phyloP scores from a whole-genome alignment of 441 rosid genomes.

The Pelargonium australe region DNA sequence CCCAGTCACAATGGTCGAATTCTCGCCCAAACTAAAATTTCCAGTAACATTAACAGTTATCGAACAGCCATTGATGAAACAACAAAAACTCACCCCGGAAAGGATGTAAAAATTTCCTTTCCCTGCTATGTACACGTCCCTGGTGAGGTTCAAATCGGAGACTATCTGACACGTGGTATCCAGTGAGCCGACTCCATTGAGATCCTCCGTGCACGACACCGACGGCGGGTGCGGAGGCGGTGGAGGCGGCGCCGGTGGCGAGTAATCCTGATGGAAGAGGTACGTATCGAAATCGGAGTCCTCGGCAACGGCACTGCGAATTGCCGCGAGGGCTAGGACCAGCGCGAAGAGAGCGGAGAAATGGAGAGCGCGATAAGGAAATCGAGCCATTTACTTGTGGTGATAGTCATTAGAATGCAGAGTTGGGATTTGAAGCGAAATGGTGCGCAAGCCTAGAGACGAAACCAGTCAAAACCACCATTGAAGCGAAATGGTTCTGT shows the following conservation, averaged over 20 bases:
- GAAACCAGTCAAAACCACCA: not conserved
- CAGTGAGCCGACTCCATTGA: conserved; percentile 50
- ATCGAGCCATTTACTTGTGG: not conserved
- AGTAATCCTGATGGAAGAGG: conserved; percentile 37
- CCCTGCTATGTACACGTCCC: conserved; percentile 50
- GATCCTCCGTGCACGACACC: conserved; percentile 47
- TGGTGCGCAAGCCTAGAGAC: not conserved
- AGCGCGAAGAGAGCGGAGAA: not conserved
- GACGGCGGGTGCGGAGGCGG: conserved; percentile 48
- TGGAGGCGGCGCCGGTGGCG: conserved; percentile 50
- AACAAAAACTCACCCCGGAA: conserved; percentile 38
- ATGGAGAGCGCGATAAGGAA: not conserved
- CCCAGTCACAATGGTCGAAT: conserved; percentile 37
- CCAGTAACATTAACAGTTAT: conserved; percentile 43
- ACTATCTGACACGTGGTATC: conserved; percentile 48
- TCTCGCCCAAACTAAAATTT: conserved; percentile 35
- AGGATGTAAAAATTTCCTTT: conserved; percentile 43
- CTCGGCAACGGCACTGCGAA: conserved; percentile 20
- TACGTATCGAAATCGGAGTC: conserved; percentile 25
- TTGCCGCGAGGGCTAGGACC: not conserved
- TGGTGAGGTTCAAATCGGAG: conserved; percentile 35
- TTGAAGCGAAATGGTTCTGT: not conserved
- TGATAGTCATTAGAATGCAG: conserved; percentile 2
- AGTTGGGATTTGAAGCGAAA: not conserved
- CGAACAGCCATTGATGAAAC: conserved; percentile 43